These are phyloP conservation scores for Pseudogymnoascus sp. DNA, from an alignment of 2,329 filamentous ascomycete species.

Conservation along the genomic window DNA sequence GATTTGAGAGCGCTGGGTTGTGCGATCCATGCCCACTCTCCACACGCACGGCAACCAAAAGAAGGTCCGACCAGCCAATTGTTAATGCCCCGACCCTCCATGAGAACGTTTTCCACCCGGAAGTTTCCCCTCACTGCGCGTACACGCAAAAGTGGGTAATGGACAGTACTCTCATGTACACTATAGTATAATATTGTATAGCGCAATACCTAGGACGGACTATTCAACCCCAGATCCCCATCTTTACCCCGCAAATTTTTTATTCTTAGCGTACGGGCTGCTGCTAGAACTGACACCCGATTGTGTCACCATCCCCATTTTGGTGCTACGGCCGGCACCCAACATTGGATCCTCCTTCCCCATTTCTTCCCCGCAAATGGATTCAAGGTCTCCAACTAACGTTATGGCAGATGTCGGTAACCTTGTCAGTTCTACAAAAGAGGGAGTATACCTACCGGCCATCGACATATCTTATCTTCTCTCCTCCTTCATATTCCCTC, in stretches of 20 bases:
- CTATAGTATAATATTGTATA: neutral
- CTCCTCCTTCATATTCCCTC: neutral
- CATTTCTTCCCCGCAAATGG: neutral
- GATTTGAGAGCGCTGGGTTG: neutral
- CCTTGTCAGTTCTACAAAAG: neutral
- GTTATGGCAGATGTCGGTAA: neutral
- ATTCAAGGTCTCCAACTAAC: neutral
- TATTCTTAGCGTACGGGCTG: neutral
- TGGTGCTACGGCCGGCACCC: neutral
- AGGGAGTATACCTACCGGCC: neutral
- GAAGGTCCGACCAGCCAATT: neutral
- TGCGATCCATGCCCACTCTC: neutral
- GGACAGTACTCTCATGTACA: neutral
- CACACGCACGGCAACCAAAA: neutral
- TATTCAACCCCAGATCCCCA: neutral
- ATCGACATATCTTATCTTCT: neutral
- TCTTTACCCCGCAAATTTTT: neutral
- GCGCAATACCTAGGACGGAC: neutral
- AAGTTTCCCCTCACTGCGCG: neutral
- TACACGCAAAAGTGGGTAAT: neutral
- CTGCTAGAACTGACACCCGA: neutral
- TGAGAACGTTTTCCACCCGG: neutral
- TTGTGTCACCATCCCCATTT: neutral
- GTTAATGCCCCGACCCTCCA: neutral
- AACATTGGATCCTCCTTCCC: neutral